Evolutionary conservation across 108 stramenopile genomes (phyloP).

Genomic region (Nitzschia inconspicua): DNA sequence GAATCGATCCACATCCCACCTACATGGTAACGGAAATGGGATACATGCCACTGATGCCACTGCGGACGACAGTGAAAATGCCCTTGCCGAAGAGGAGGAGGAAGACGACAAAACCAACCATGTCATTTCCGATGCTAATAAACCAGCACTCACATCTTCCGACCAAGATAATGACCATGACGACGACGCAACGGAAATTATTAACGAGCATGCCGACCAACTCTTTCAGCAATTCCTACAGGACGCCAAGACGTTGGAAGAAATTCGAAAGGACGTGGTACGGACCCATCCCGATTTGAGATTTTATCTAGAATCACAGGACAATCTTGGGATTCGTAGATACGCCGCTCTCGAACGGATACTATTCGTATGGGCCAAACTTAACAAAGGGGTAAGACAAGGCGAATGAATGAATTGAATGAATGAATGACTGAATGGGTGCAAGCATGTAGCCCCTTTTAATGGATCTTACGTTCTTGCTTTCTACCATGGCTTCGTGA

Average conservation of each 20-base stretch:
- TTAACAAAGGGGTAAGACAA: constrained; percentile 92
- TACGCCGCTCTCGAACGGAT: constrained; percentile 89
- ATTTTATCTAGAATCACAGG: constrained; percentile 79
- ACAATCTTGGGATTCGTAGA: constrained; percentile 65
- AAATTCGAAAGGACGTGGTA: constrained; percentile 88
- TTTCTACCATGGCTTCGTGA: too few relatives aligned
- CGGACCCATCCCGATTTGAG: constrained; percentile 82
- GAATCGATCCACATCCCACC: too few relatives aligned
- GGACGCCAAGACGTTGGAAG: constrained; percentile 65
- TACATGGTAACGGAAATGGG: not conserved
- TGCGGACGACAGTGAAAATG: constrained; percentile 10
- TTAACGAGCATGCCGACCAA: not conserved
- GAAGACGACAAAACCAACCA: too few relatives aligned
- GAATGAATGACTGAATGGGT: too few relatives aligned
- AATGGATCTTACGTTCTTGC: too few relatives aligned
- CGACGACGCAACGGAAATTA: not conserved
- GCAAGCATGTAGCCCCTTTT: too few relatives aligned
- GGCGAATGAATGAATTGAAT: too few relatives aligned
- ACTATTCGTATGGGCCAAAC: constrained; percentile 91
- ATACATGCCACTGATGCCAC: not conserved
- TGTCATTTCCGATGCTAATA: too few relatives aligned
- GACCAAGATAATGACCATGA: constrained; percentile 1
- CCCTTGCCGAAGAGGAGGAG: not conserved
- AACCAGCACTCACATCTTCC: too few relatives aligned
- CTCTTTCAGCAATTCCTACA: constrained; percentile 39